A percentile compares a stretch with the other conserved stretches of the same genome.
Conservation (phyloP, 2,329 filamentous ascomycete species). For the Sarocladiaceae sp. region DNA sequence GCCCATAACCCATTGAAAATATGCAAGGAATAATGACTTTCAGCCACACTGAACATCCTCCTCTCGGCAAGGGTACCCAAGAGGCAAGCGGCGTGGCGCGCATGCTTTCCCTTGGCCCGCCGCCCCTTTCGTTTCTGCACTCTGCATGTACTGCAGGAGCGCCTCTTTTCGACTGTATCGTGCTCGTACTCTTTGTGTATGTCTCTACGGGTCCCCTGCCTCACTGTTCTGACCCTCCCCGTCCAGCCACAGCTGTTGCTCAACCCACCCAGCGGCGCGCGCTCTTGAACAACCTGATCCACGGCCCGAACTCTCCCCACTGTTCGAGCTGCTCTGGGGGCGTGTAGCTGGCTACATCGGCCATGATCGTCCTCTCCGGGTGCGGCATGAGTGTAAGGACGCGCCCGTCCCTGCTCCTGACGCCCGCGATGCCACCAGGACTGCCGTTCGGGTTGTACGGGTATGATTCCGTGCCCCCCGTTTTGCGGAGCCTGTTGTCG, state of each 20-base stretch:
- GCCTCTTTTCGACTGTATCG: background rate
- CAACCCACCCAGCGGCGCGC: slow-evolving; percentile 82
- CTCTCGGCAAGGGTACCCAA: background rate
- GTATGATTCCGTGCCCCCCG: slow-evolving; percentile 69
- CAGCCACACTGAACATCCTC: background rate
- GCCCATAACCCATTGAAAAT: background rate
- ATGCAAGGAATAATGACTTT: background rate
- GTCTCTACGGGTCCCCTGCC: background rate
- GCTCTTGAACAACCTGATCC: slow-evolving; percentile 82
- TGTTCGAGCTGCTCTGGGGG: slow-evolving; percentile 53
- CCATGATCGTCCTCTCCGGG: slow-evolving; percentile 83
- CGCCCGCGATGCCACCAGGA: slow-evolving; percentile 74
- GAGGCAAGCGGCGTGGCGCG: slow-evolving; percentile 3
- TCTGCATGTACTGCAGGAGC: background rate
- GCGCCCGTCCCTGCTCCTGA: slow-evolving; percentile 71
- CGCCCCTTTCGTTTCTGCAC: background rate
- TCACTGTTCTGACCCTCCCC: background rate
- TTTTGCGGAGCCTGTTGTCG: slow-evolving; percentile 64
- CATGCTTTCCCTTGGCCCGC: background rate
- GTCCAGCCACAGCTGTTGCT: slow-evolving; percentile 7
- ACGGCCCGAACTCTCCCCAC: slow-evolving; percentile 81
- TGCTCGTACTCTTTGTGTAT: background rate
- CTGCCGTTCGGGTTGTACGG: slow-evolving; percentile 86
- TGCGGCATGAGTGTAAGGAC: slow-evolving; percentile 92
- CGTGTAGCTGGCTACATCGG: slow-evolving; percentile 72